Evolutionary conservation across 805 yeast species (phyloP).

Genomic region (Sugiyamaella americana): DNA sequence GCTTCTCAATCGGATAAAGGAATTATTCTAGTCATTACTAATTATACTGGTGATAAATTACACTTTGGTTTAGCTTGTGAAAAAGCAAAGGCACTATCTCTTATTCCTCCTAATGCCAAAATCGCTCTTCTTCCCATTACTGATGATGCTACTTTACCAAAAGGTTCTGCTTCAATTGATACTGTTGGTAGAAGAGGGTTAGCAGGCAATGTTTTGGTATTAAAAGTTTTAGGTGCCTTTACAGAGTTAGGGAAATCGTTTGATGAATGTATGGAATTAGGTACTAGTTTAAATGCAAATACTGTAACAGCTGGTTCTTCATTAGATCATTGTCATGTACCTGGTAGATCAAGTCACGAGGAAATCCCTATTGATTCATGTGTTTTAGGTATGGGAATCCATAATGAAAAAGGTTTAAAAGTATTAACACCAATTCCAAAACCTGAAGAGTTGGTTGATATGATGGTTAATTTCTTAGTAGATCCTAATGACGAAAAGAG

Average conservation of each 20-base stretch:
- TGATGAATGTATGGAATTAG: slow-evolving; percentile 49
- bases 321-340: slow-evolving; percentile 82
- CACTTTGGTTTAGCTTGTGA: slow-evolving; percentile 92
- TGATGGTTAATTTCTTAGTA: slow-evolving; percentile 54
- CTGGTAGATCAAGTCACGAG: slow-evolving; percentile 61
- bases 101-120: slow-evolving; percentile 47
- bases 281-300: slow-evolving; percentile 53
- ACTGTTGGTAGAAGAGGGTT: slow-evolving; percentile 86
- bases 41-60: slow-evolving; percentile 89
- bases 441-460: slow-evolving; percentile 52
- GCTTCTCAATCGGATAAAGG: slow-evolving; percentile 53
- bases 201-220: slow-evolving; percentile 85
- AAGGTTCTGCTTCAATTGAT: slow-evolving; percentile 1
- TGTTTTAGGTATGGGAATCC: slow-evolving; percentile 94
- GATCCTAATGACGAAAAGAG: slow-evolving; percentile 66
- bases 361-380: slow-evolving; percentile 43
- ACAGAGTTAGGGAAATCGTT: slow-evolving; percentile 41
- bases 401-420: slow-evolving; percentile 84
- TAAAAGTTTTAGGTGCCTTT: slow-evolving; percentile 77
- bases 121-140: slow-evolving; percentile 73
- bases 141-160: slow-evolving; percentile 76
- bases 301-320: slow-evolving; percentile 86
- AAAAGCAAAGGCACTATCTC: slow-evolving; percentile 55
- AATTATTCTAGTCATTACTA: slow-evolving; percentile 73
- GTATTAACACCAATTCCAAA: slow-evolving; percentile 64